These are phyloP conservation scores for Hemisphaericaspora lyxosophila DNA, from an alignment of 1,139 yeast species.

Conservation along the genomic window DNA sequence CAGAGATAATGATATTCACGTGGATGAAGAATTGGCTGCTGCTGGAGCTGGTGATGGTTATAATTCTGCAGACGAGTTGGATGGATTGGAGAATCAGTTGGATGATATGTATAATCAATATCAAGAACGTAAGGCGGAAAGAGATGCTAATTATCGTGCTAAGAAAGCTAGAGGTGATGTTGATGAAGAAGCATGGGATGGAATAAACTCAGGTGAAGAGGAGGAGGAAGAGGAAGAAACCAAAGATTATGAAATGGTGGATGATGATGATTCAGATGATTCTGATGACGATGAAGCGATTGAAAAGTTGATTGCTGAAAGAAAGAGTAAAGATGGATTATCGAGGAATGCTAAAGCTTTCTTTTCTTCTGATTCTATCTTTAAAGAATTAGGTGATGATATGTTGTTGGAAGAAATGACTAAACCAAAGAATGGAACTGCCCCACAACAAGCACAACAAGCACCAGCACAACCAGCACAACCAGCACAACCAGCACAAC, in stretches of 20 bases:
- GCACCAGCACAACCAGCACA: conserved; percentile 4
- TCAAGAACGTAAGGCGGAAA: conserved; percentile 72
- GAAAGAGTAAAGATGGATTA: conserved; percentile 52
- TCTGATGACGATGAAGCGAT: conserved; percentile 78
- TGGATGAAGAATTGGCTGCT: conserved; percentile 40
- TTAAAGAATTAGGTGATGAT: conserved; percentile 60
- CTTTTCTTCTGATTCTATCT: conserved; percentile 74
- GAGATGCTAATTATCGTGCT: conserved; percentile 78
- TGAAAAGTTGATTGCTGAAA: conserved; percentile 57
- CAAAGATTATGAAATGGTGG: conserved; percentile 47
- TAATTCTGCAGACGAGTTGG: conserved; percentile 62
- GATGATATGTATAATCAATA: conserved; percentile 78
- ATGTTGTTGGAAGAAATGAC: conserved; percentile 31
- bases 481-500: conserved; percentile 11
- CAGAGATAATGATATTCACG: conserved; percentile 54
- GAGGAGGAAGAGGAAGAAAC: conserved; percentile 41
- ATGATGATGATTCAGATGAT: conserved; percentile 39
- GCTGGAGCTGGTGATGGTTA: too few relatives aligned
- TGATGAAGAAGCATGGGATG: conserved; percentile 85
- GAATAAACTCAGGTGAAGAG: conserved; percentile 55
- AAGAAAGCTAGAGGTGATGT: conserved; percentile 79
- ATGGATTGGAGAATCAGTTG: conserved; percentile 75
- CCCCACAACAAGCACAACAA: too few relatives aligned
- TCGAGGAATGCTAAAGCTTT: conserved; percentile 74
- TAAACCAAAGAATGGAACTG: conserved; percentile 8